Evolutionary conservation across 352 stramenopile genomes (phyloP).

Genomic region (Globisporangium uncinulatum): DNA sequence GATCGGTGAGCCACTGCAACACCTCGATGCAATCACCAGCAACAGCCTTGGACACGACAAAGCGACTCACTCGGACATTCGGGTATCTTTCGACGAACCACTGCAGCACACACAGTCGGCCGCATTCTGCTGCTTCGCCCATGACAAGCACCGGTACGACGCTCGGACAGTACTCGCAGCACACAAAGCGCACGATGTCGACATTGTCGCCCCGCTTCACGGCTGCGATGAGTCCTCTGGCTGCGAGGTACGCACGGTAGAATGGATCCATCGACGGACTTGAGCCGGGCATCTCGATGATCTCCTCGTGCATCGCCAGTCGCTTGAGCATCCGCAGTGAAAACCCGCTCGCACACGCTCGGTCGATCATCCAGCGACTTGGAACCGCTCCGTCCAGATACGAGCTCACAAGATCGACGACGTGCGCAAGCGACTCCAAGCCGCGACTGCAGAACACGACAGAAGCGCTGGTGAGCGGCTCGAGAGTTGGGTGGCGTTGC

Average conservation of each 20-base stretch:
- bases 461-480: neutral
- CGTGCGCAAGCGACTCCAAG: neutral
- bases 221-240: neutral
- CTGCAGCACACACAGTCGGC: neutral
- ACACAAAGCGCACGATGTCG: neutral
- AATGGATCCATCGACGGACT: neutral
- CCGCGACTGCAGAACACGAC: neutral
- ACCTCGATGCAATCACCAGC: neutral
- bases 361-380: neutral
- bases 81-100: neutral
- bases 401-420: neutral
- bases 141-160: neutral
- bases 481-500: no score
- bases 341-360: neutral
- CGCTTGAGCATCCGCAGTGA: no score
- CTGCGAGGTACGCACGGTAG: slow-evolving; percentile 1
- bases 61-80: no score
- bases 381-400: neutral
- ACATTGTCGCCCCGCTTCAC: neutral
- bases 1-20: neutral
- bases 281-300: neutral
- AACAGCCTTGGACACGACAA: neutral
- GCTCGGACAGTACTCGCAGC: neutral
- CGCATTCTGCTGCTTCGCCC: neutral
- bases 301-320: no score